Base-by-base conservation (phyloP, 2,329 filamentous ascomycete genomes). In the Phialocephala sp. region DNA sequence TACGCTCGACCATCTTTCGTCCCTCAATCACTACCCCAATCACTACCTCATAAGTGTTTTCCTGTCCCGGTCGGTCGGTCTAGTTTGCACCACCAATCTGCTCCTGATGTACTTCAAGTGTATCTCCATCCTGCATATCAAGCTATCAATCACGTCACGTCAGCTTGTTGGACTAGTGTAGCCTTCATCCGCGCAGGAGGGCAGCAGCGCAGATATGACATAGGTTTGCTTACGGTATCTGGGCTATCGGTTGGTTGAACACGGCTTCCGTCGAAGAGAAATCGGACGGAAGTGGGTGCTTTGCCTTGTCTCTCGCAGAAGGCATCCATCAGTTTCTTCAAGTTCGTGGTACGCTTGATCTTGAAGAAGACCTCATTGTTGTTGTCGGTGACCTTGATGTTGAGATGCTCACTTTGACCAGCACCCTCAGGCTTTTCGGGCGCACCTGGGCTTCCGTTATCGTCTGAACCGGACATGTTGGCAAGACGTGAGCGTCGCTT, bases 341-440 rank as follows among this genome's bases (percentile, higher is more conserved):
- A 87, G 78, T 93, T 92, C 0, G 95, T 99, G 24, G 91, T 93
- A 43, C 94, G 88, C 89, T 99, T 99, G 83, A 99, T 99, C 85
- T 99, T 99, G 85, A 99, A 99, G 80, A 98, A 99, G 74, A 99
- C 94, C 78, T 99, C 95, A 79, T 99, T 99, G 83, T 97, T 97
- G 83, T 97, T 97, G 75, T 99, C 95, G 0, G 95, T 98, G 15
- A 99, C 95, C 79, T 99, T 99, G 82, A 99, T 98, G 82, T 99
- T 99, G 5, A 99, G 84, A 80, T 99, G 95, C 81, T 98, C 94
- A 36, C 83, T 83, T 27, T 83, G 72, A 67, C 60, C 70, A 15
- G 65, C 64, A 24, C 62, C 71, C 57, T 76, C 75, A 18, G 74
- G 68, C 70, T 76, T 76, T 66, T 75, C 73, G 20, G 65, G 67